Evolutionary conservation across 2,329 filamentous ascomycete genomes (phyloP).

Genomic region (Sporothrix protearum): DNA sequence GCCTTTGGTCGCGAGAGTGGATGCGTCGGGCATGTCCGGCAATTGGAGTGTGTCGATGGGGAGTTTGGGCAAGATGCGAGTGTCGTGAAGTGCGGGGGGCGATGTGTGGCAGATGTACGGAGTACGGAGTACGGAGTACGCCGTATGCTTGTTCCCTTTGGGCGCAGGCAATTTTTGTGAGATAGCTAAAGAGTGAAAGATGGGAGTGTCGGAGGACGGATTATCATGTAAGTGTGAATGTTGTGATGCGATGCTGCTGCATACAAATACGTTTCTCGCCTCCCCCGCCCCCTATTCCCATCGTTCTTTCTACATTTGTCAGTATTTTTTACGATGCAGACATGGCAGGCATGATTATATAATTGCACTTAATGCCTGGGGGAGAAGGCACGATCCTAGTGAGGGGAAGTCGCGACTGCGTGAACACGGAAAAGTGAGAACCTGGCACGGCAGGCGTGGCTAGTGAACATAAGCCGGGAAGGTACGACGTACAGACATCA

Average conservation of each 20-base stretch:
- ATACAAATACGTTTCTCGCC: background rate
- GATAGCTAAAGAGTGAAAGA: background rate
- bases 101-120: background rate
- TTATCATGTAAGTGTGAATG: background rate
- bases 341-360: background rate
- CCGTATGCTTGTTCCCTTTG: too few relatives aligned
- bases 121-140: too few relatives aligned
- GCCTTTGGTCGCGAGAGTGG: slow-evolving; percentile 31
- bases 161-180: background rate
- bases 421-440: background rate
- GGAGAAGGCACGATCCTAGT: background rate
- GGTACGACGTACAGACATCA: background rate
- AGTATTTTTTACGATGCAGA: background rate
- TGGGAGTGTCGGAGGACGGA: background rate
- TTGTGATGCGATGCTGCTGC: background rate
- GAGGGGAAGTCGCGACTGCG: background rate
- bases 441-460: background rate
- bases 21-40: slow-evolving; percentile 28
- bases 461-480: background rate
- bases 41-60: background rate
- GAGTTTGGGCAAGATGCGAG: background rate
- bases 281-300: background rate
- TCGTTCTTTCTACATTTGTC: slow-evolving; percentile 4
- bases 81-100: background rate
- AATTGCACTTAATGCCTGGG: background rate